These are phyloP conservation scores for Haplographium delicatum DNA, from an alignment of 495 filamentous ascomycete genomes.

Conservation along the genomic window DNA sequence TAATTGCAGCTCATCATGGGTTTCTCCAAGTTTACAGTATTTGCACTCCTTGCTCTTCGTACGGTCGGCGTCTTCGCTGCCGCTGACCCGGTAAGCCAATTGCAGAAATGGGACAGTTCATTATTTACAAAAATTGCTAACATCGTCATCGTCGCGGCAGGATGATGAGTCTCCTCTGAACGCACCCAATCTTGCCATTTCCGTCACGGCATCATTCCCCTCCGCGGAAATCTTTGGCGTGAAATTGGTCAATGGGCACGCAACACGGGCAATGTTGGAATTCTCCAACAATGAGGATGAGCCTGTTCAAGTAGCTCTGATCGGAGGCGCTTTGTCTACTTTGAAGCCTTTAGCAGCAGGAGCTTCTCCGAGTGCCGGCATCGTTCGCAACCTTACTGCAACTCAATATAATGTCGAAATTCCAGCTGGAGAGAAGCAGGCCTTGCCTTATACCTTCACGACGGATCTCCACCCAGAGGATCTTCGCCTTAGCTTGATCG, in stretches of 20 bases:
- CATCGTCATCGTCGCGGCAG: conserved; percentile 15
- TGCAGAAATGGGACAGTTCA: conserved; percentile 25
- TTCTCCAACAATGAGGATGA: conserved; percentile 78
- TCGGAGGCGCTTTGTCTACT: conserved; percentile 72
- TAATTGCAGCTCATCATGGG: conserved; percentile 57
- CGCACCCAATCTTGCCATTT: conserved; percentile 62
- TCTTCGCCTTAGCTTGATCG: conserved; percentile 65
- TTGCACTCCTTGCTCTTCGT: conserved; percentile 67
- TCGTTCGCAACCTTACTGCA: conserved; percentile 80
- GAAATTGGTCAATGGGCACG: conserved; percentile 88
- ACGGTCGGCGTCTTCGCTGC: conserved; percentile 56
- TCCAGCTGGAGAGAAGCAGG: conserved; percentile 70
- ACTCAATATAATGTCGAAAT: conserved; percentile 68
- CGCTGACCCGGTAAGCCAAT: conserved; percentile 50
- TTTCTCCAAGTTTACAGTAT: conserved; percentile 63
- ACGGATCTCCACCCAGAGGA: conserved; percentile 94
- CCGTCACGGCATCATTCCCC: conserved; percentile 74
- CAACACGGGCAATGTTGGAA: conserved; percentile 77
- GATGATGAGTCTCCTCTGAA: conserved; percentile 35
- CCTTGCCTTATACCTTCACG: conserved; percentile 74
- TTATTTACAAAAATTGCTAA: conserved; percentile 14
- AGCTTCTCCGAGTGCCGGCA: conserved; percentile 44
- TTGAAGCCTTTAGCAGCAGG: conserved; percentile 40
- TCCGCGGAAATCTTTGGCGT: conserved; percentile 88
- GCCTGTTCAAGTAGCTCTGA: conserved; percentile 67